Percentiles rank a stretch among this genome's conserved stretches.
Conservation (phyloP, 192 early-diverging fungal species). For the Entomortierella lignicola region DNA sequence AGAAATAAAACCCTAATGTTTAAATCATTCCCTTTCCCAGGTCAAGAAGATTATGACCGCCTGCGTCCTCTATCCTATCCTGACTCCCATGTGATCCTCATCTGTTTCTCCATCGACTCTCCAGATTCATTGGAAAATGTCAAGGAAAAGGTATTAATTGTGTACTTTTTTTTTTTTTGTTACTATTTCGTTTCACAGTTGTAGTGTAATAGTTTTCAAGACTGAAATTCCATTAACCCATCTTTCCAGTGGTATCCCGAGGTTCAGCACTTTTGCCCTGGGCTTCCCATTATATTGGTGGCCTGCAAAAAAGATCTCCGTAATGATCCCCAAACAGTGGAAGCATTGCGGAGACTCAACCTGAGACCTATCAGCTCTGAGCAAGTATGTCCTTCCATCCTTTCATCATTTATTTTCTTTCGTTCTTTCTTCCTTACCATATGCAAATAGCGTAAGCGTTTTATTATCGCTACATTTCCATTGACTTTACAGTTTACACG, state of each 20-base stretch:
- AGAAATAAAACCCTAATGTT: too few relatives aligned
- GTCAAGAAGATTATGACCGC: conserved; percentile 97
- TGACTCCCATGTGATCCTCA: conserved; percentile 91
- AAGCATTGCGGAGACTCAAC: conserved; percentile 14
- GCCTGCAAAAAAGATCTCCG: conserved; percentile 62
- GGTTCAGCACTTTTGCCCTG: conserved; percentile 57
- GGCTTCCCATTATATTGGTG: conserved; percentile 62
- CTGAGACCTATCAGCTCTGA: conserved; percentile 5
- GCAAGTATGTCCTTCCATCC: conserved; percentile 32
- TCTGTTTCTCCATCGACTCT: conserved; percentile 92
- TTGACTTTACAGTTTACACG: too few relatives aligned
- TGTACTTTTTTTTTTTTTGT: too few relatives aligned
- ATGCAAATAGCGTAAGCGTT: too few relatives aligned
- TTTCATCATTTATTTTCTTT: too few relatives aligned
- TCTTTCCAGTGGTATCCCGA: conserved; percentile 60
- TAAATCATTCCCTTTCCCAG: conserved; percentile 36
- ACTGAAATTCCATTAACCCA: too few relatives aligned
- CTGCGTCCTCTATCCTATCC: conserved; percentile 93
- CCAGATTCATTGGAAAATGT: conserved; percentile 88
- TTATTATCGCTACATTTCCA: too few relatives aligned
- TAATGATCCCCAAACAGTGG: conserved; percentile 12
- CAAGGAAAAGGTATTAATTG: conserved; percentile 72
- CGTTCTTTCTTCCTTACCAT: background rate
- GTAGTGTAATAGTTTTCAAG: too few relatives aligned
- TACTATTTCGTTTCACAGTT: too few relatives aligned